These are phyloP conservation scores for Russula emetica DNA, from an alignment of 768 basidiomycete species.

Conservation along the genomic window DNA sequence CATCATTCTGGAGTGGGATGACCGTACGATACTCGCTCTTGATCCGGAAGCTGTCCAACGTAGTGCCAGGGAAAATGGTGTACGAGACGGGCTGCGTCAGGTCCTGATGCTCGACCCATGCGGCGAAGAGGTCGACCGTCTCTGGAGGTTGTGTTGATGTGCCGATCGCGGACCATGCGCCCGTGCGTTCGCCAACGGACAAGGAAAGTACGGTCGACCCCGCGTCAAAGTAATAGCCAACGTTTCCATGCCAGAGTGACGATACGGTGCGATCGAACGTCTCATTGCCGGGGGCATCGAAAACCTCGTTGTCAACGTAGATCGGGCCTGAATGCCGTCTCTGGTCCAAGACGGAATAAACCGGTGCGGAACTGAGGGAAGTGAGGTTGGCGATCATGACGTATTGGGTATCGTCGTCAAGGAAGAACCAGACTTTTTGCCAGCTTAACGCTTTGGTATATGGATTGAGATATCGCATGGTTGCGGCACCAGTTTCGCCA, in stretches of 20 bases:
- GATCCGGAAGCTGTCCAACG: slow-evolving; percentile 37
- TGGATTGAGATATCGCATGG: slow-evolving; percentile 67
- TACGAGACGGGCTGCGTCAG: slow-evolving; percentile 40
- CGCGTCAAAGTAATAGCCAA: slow-evolving; percentile 56
- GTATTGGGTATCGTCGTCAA: slow-evolving; percentile 57
- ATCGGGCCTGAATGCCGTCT: slow-evolving; percentile 44
- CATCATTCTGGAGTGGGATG: slow-evolving; percentile 43
- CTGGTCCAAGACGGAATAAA: slow-evolving; percentile 68
- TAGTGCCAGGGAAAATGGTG: slow-evolving; percentile 51
- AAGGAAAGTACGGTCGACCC: slow-evolving; percentile 35
- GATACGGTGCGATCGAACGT: slow-evolving; percentile 32
- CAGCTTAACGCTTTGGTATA: slow-evolving; percentile 48
- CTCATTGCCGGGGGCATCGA: slow-evolving; percentile 11
- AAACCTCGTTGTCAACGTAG: slow-evolving; percentile 38
- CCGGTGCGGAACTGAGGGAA: slow-evolving; percentile 42
- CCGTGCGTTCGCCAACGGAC: slow-evolving; percentile 47
- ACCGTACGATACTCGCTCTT: slow-evolving; percentile 33
- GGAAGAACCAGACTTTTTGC: slow-evolving; percentile 74
- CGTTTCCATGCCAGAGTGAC: slow-evolving; percentile 59
- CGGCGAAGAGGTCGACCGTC: slow-evolving; percentile 61
- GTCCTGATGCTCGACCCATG: slow-evolving; percentile 49
- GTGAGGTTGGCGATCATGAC: slow-evolving; percentile 55
- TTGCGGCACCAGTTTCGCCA: slow-evolving; percentile 51
- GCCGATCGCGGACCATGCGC: slow-evolving; percentile 53
- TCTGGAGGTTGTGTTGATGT: slow-evolving; percentile 49